Conservation (phyloP, 768 basidiomycete species). For the Mycena kentingensis region DNA sequence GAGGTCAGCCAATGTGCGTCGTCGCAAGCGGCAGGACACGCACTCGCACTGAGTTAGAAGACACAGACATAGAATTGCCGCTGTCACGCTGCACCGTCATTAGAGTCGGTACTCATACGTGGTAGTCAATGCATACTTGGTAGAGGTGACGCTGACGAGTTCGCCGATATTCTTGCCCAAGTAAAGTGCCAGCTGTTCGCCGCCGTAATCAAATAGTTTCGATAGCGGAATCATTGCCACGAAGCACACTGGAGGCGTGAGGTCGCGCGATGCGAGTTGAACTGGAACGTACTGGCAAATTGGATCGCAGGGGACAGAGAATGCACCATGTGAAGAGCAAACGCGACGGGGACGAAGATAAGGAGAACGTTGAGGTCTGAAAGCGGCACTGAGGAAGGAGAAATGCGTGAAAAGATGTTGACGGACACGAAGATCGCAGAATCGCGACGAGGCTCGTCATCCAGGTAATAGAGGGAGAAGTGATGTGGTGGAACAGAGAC, state of each 20-base stretch:
- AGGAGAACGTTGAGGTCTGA: slow-evolving; percentile 45
- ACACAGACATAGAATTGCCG: slow-evolving; percentile 51
- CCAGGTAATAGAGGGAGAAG: slow-evolving; percentile 29
- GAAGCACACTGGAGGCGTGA: slow-evolving; percentile 40
- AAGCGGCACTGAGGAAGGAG: neutral
- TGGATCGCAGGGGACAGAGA: slow-evolving; percentile 24
- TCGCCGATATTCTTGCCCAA: slow-evolving; percentile 53
- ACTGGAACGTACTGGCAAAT: slow-evolving; percentile 29
- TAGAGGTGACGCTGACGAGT: slow-evolving; percentile 50
- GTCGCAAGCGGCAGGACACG: slow-evolving; percentile 21
- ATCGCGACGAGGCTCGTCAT: slow-evolving; percentile 37
- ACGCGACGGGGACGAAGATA: slow-evolving; percentile 44
- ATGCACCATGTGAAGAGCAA: slow-evolving; percentile 38
- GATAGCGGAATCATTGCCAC: slow-evolving; percentile 53
- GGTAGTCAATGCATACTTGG: slow-evolving; percentile 39
- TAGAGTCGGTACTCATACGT: neutral
- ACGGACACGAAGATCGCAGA: slow-evolving; percentile 39
- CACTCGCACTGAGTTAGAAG: slow-evolving; percentile 51
- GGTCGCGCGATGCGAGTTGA: slow-evolving; percentile 27
- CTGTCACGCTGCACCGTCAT: slow-evolving; percentile 41
- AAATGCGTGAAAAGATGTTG: too few species aligned
- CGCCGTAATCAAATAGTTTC: slow-evolving; percentile 51
- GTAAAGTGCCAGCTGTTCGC: slow-evolving; percentile 53
- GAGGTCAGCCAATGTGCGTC: neutral
- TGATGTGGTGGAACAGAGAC: slow-evolving; percentile 29